Evolutionary conservation across 2,329 filamentous ascomycete species (phyloP).

Genomic region (Xylaria multiplex): DNA sequence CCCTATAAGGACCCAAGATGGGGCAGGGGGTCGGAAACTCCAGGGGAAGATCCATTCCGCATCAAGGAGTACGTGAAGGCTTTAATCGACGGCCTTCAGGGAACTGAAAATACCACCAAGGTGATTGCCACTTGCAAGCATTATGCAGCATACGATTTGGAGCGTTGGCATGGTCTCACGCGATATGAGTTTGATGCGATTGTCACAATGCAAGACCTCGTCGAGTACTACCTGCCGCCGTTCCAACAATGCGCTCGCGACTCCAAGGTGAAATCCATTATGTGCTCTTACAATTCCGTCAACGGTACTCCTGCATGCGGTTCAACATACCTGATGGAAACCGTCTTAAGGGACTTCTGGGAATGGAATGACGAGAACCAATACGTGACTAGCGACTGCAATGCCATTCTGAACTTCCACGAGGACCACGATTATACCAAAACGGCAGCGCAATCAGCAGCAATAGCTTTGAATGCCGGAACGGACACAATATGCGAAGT

Average conservation of each 20-base stretch:
- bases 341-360: conserved; percentile 73
- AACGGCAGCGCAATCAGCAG: conserved; percentile 50
- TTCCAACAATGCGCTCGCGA: conserved; percentile 72
- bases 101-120: conserved; percentile 47
- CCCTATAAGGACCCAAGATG: conserved; percentile 46
- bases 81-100: conserved; percentile 64
- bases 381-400: conserved; percentile 73
- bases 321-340: conserved; percentile 69
- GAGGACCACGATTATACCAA: conserved; percentile 54
- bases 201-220: conserved; percentile 69
- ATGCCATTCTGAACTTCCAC: conserved; percentile 68
- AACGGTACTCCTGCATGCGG: conserved; percentile 74
- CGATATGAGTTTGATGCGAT: conserved; percentile 65
- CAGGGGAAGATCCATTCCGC: conserved; percentile 52
- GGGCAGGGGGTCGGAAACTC: conserved; percentile 47
- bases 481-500: conserved; percentile 51
- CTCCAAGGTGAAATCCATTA: conserved; percentile 65
- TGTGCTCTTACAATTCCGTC: conserved; percentile 72
- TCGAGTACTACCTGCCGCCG: conserved; percentile 73
- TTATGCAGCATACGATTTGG: conserved; percentile 67
- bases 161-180: conserved; percentile 55
- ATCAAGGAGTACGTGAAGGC: conserved; percentile 62
- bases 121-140: conserved; percentile 69
- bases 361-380: conserved; percentile 69
- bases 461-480: conserved; percentile 50